A percentile compares a stretch with the other conserved stretches of the same genome.
These are phyloP conservation scores for Trypanosoma grayi DNA, from an alignment of 208 protist species.

Conservation along the genomic window DNA sequence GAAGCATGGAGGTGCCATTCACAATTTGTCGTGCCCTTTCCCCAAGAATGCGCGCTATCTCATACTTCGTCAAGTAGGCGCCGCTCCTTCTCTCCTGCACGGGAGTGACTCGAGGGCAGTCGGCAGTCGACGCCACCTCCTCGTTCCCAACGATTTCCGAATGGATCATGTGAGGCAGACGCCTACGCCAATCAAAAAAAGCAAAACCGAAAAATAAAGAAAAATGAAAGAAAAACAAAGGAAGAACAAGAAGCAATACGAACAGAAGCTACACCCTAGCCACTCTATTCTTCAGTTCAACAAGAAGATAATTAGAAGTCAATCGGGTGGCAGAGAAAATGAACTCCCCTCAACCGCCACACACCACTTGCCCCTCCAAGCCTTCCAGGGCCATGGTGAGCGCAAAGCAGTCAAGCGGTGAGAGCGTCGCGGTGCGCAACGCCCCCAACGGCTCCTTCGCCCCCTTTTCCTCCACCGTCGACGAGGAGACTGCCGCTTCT, in stretches of 20 bases:
- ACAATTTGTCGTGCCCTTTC: conserved; percentile 82
- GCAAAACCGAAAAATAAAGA: conserved; percentile 13
- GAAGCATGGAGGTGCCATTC: conserved; percentile 47
- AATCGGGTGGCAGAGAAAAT: background rate
- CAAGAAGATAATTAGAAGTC: background rate
- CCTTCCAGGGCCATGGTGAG: conserved; percentile 34
- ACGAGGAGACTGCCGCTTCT: background rate
- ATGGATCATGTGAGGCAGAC: conserved; percentile 37
- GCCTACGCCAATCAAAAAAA: background rate
- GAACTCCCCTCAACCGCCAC: no score
- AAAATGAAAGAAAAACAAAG: conserved; percentile 24
- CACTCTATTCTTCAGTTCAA: background rate
- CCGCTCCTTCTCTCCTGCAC: conserved; percentile 54
- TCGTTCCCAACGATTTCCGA: conserved; percentile 56
- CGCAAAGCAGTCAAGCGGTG: conserved; percentile 37
- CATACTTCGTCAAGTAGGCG: conserved; percentile 84
- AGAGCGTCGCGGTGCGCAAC: background rate
- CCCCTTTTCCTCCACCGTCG: background rate
- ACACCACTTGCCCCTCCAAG: conserved; percentile 17
- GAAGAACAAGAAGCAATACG: conserved; percentile 16
- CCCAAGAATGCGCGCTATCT: conserved; percentile 75
- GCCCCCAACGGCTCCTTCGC: no score
- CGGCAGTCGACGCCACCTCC: conserved; percentile 37
- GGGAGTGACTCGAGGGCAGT: conserved; percentile 51
- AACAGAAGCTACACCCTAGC: background rate